phyloP scores from a whole-genome alignment of 768 basidiomycete species.

The Harrya chromipes region DNA sequence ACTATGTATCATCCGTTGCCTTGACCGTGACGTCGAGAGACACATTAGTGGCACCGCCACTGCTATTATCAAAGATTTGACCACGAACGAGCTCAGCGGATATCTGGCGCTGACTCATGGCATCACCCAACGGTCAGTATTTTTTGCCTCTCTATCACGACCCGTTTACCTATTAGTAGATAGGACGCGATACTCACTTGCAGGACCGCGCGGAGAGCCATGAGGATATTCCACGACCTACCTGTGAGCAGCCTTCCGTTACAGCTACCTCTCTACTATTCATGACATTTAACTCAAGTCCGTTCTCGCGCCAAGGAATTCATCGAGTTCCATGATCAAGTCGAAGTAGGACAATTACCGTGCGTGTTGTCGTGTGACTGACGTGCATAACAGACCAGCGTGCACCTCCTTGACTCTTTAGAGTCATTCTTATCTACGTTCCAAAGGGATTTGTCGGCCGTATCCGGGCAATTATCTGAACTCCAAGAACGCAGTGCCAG shows the following conservation, averaged over 20 bases:
- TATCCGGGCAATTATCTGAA: constrained; percentile 95
- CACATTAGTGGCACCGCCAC: constrained; percentile 15
- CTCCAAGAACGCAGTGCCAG: constrained; percentile 87
- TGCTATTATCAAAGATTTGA: not conserved
- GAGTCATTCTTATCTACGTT: constrained; percentile 93
- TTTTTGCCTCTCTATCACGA: not conserved
- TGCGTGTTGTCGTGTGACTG: not conserved
- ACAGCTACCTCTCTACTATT: not conserved
- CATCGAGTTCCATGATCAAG: constrained; percentile 87
- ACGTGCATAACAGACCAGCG: constrained; percentile 63
- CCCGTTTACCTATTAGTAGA: not conserved
- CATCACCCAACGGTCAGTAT: constrained; percentile 10
- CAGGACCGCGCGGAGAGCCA: constrained; percentile 1
- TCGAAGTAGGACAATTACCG: constrained; percentile 52
- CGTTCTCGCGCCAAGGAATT: constrained; percentile 57
- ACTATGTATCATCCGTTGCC: too few species aligned
- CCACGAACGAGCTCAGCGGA: too few species aligned
- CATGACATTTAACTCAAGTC: constrained; percentile 23
- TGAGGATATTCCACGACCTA: not conserved
- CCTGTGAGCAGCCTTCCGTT: constrained; percentile 14
- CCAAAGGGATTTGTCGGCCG: constrained; percentile 89
- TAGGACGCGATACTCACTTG: constrained; percentile 5
- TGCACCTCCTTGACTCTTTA: constrained; percentile 79
- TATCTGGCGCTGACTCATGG: constrained; percentile 3
- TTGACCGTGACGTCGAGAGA: too few species aligned